Conservation (phyloP, 1,284 basidiomycete genomes). For the Leucoagaricus sp. region DNA sequence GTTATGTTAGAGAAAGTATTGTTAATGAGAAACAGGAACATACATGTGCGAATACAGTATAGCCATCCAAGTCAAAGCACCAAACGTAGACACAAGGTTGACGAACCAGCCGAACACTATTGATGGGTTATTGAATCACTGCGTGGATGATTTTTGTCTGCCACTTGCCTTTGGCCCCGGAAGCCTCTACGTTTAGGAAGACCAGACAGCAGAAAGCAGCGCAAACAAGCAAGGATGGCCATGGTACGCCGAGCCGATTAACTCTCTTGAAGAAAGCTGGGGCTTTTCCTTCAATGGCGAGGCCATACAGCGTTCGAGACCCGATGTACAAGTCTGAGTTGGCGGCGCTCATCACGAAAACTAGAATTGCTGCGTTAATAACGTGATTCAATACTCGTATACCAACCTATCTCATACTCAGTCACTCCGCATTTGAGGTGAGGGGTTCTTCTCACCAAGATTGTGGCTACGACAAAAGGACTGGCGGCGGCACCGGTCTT, state of each 20-base stretch:
- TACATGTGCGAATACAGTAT: conserved; percentile 72
- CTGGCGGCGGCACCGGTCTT: conserved; percentile 69
- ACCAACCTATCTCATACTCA: conserved; percentile 47
- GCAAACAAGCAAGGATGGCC: conserved; percentile 52
- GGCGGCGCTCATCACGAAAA: conserved; percentile 75
- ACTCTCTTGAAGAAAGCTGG: conserved; percentile 54
- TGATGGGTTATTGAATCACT: neutral
- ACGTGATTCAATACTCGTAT: conserved; percentile 69
- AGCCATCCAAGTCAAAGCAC: conserved; percentile 74
- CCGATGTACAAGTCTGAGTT: conserved; percentile 77
- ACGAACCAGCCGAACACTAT: conserved; percentile 74
- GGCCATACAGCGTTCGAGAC: conserved; percentile 69
- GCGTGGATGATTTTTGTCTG: neutral
- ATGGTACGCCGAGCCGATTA: conserved; percentile 66
- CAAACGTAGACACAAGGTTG: conserved; percentile 68
- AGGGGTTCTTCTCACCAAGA: conserved; percentile 39
- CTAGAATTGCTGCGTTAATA: conserved; percentile 66
- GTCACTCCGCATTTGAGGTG: neutral
- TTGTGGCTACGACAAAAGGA: conserved; percentile 69
- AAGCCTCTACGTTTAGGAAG: conserved; percentile 61
- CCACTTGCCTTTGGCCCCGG: conserved; percentile 49
- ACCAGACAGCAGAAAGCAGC: conserved; percentile 57
- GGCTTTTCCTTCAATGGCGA: conserved; percentile 68
- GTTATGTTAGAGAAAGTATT: neutral
- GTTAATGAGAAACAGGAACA: conserved; percentile 30